These are phyloP conservation scores for Pisolithus microcarpus DNA, from an alignment of 768 basidiomycete genomes.

Conservation along the genomic window DNA sequence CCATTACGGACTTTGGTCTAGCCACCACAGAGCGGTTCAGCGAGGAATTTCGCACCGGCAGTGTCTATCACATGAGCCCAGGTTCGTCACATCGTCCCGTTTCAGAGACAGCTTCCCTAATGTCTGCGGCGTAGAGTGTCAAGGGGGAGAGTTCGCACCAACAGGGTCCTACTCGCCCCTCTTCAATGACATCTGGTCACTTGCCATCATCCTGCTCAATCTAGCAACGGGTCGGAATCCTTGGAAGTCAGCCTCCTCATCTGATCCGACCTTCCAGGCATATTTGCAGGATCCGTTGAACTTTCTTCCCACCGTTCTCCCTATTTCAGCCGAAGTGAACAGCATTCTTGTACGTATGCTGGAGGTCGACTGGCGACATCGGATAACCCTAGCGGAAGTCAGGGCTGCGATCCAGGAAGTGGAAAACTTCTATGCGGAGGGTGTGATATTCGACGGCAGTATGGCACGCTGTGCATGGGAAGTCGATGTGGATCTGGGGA, in stretches of 20 bases:
- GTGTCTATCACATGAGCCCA: conserved; percentile 97
- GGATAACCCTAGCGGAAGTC: conserved; percentile 43
- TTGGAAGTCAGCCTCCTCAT: conserved; percentile 80
- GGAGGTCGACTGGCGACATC: conserved; percentile 54
- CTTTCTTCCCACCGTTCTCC: conserved; percentile 82
- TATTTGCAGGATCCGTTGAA: conserved; percentile 69
- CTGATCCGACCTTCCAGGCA: conserved; percentile 85
- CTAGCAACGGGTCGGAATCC: conserved; percentile 92
- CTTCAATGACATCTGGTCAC: conserved; percentile 92
- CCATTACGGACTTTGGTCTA: conserved; percentile 93
- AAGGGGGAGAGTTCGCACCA: conserved; percentile 59
- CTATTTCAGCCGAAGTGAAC: conserved; percentile 70
- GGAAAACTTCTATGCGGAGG: conserved; percentile 63
- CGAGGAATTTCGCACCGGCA: conserved; percentile 90
- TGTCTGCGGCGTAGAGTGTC: conserved; percentile 61
- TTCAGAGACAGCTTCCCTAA: conserved; percentile 7
- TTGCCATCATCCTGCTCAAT: conserved; percentile 95
- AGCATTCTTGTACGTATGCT: conserved; percentile 69
- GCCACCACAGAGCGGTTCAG: conserved; percentile 83
- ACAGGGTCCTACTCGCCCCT: conserved; percentile 74
- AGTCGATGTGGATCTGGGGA: conserved; percentile 55
- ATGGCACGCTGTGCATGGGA: conserved; percentile 78
- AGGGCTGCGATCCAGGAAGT: conserved; percentile 51
- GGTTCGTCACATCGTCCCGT: conserved; percentile 38
- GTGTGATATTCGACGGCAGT: conserved; percentile 72